Conservation (phyloP, 73 alveolate genomes). For the Loxodes magnus region DNA sequence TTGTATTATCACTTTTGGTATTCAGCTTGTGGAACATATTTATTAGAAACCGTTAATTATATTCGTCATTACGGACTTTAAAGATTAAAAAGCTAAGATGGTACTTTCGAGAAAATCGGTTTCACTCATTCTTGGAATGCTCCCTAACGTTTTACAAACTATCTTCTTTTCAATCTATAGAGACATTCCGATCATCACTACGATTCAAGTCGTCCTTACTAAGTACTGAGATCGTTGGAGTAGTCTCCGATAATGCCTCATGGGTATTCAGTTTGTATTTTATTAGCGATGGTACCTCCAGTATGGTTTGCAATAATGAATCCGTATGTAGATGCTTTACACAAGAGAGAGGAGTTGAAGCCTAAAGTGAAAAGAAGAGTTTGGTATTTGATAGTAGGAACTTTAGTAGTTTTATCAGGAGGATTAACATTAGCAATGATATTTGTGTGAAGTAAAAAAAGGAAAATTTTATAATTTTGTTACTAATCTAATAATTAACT, state of each 20-base stretch:
- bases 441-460: too few relatives aligned
- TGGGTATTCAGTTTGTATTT: conserved; percentile 29
- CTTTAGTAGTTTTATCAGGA: too few relatives aligned
- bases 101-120: conserved; percentile 37
- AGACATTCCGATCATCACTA: conserved; percentile 61
- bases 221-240: conserved; percentile 14
- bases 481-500: too few relatives aligned
- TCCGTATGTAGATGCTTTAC: conserved; percentile 10
- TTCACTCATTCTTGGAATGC: conserved; percentile 52
- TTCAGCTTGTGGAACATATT: too few relatives aligned
- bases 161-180: conserved; percentile 24
- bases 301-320: conserved; percentile 25
- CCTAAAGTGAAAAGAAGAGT: too few relatives aligned
- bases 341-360: too few relatives aligned
- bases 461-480: too few relatives aligned
- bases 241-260: conserved; percentile 29
- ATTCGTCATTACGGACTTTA: conserved; percentile 62
- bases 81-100: conserved; percentile 35
- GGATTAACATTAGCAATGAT: too few relatives aligned
- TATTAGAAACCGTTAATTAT: conserved; percentile 52
- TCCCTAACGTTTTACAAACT: conserved; percentile 33
- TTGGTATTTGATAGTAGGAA: too few relatives aligned
- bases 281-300: conserved; percentile 18
- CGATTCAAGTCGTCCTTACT: conserved; percentile 36
- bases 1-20: too few relatives aligned